Base-by-base conservation (phyloP, 129 eudicot genomes). In the Centaurea solstitialis region DNA sequence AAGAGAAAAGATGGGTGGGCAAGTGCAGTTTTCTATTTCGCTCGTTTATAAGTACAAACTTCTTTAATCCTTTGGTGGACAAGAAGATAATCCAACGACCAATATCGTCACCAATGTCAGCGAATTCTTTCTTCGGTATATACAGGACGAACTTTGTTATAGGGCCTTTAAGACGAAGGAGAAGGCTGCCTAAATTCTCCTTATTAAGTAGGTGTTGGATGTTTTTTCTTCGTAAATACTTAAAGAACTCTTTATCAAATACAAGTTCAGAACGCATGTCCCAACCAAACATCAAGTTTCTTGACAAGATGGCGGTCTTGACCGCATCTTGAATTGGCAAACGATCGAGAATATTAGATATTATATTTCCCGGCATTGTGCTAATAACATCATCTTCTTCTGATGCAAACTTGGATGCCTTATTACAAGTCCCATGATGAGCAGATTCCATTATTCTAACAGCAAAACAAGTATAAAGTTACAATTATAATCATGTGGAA, bases 111-210 rank as follows among this genome's bases (percentile, higher is more conserved):
- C 4, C 45, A 10, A 9, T 26, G 30, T 26, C 30, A 26, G 30
- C 30, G 30, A 26, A 7, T 21, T 2, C 5, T 41, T 22, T 22
- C 24, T 24, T 33, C 6, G 33, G 62, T 35, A 10, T 67, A 68
- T 39, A 43, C 5, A 77, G 35, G 74, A 24, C 81, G n/a, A 68
- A 78, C 81, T 68, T 78, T 78, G 65, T 77, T 23, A 66, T 39
- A 61, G 22, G 7, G 26, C 80, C 72, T 62, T 38, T 38, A 64
- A 76, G 21, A 38, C 37, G 57, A 62, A 76, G 78, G 13, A 64
- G 62, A 22, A 35, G 9, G 7, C 72, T 35, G 13, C 59, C 39
- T 76, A 76, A 22, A 40, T 17, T 76, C 39, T 24, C 24, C 62
- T 21, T 11, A 9, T 5, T 10, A 76, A 10, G 37, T 6, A 11